A percentile compares a stretch with the other conserved stretches of the same genome.
These are phyloP conservation scores for Paraphaeosphaeria sporulosa DNA, from an alignment of 2,329 filamentous ascomycete species.

Conservation along the genomic window DNA sequence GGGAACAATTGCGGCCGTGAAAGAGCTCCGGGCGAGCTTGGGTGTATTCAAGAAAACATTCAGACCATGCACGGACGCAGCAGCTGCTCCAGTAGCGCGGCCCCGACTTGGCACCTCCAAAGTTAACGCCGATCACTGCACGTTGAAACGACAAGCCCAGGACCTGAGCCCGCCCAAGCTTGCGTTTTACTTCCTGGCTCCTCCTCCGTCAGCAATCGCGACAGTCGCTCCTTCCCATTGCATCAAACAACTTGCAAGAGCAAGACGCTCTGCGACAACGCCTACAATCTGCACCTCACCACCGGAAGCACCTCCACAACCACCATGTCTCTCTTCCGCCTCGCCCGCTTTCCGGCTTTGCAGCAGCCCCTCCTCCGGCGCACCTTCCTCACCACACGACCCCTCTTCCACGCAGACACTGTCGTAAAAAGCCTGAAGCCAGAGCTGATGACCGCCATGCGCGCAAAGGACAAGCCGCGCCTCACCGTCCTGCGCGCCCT, in stretches of 20 bases:
- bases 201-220: background rate
- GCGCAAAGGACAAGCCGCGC: conserved; percentile 62
- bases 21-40: conserved; percentile 24
- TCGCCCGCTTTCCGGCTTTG: conserved; percentile 25
- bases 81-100: conserved; percentile 20
- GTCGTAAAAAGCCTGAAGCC: conserved; percentile 54
- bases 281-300: too few relatives aligned
- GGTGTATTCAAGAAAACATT: conserved; percentile 38
- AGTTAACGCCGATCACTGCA: background rate
- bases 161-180: background rate
- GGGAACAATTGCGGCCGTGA: conserved; percentile 38
- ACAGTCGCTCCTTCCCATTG: background rate
- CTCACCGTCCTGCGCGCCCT: conserved; percentile 74
- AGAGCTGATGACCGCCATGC: conserved; percentile 58
- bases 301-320: conserved; percentile 1
- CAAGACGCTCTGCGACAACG: background rate
- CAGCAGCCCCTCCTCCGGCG: conserved; percentile 30
- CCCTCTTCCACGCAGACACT: conserved; percentile 22
- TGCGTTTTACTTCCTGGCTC: background rate
- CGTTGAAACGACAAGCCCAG: background rate
- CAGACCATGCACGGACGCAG: conserved; percentile 13
- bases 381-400: conserved; percentile 31
- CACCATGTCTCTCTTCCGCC: conserved; percentile 38
- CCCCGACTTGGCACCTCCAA: conserved; percentile 9
- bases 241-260: background rate